These are phyloP conservation scores for Flaveria floridana DNA, from an alignment of 140 eudicot genomes.

Conservation along the genomic window DNA sequence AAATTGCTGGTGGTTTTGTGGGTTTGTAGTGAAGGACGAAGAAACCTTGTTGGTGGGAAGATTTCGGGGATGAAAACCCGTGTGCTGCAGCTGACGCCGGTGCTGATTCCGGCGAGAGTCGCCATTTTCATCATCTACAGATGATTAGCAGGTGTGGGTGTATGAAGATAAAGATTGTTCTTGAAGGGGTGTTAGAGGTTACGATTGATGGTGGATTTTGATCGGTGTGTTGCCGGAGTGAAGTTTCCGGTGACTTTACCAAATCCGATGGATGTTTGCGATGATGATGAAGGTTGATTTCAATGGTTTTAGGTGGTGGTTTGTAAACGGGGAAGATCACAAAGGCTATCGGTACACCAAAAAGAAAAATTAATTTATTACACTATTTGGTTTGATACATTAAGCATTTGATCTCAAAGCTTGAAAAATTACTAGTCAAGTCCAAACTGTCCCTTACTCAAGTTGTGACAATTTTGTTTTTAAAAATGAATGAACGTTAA, in stretches of 20 bases:
- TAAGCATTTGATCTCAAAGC: too few species aligned
- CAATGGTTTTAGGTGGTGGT: too few species aligned
- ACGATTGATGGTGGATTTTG: background rate
- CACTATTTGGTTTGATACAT: too few species aligned
- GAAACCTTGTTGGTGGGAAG: constrained; percentile 18
- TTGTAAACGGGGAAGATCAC: too few species aligned
- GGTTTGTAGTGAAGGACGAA: constrained; percentile 9
- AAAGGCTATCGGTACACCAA: too few species aligned
- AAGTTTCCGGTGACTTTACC: background rate
- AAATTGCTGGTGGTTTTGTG: constrained; percentile 14
- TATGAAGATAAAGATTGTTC: background rate
- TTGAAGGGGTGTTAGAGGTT: background rate
- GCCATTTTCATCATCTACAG: constrained; percentile 38
- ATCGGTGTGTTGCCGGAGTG: background rate
- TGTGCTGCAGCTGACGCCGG: constrained; percentile 5
- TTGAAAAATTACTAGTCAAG: too few species aligned
- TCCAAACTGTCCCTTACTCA: too few species aligned
- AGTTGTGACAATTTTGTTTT: too few species aligned
- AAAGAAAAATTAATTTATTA: too few species aligned
- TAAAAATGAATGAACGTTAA: too few species aligned
- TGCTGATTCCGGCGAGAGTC: constrained; percentile 33
- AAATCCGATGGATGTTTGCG: background rate
- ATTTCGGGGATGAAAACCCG: constrained; percentile 14
- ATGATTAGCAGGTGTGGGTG: background rate
- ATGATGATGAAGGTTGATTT: background rate